Evolutionary conservation across 176 grass and related monocot genomes (phyloP), one percentile per base, ranked within the genome.

Genomic region (Echinochloa phyllopogon): DNA sequence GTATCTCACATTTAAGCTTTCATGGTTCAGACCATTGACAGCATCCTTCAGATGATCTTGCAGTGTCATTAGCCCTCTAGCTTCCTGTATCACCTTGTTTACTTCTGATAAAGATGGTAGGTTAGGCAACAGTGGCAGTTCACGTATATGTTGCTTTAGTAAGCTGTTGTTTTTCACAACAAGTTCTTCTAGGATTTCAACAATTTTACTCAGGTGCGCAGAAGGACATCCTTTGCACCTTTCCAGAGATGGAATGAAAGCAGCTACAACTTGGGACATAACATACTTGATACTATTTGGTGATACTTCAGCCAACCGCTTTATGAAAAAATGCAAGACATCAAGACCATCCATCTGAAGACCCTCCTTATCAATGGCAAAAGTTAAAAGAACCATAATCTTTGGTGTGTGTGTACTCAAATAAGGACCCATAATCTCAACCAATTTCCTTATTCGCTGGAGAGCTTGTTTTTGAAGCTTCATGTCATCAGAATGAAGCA

Each of bases 381-480:
- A 95, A 72, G 88, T 98, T 73, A 98, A 87, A 9, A 98, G 83
- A 86, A 98, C 93, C 96, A 98, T 98, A 91, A 98, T 94, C 88
- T 98, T 98, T 53, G 91, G 91, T 7, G 94, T 87, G 88, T 98
- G 96, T 87, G 96, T 90, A 77, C 87, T 88, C 50, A 98, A 86
- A 83, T 94, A 98, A 85, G 96, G 91, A 51, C 96, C 93, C 96
- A 98, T 98, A 89, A 98, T 94, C 91, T 98, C 96, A 60, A 95
- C 87, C 79, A 93, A 83, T 82, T 94, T 98, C 63, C 85, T 78
- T 82, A 98, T 95, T 75, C 89, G 89, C 59, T 88, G 91, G 78
- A 98, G 90, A 53, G 89, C 89, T 77, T 95, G 91, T 75, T 89
- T 92, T 84, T 95, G 96, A 79, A 95, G 83, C 76, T 89, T 86